phyloP scores from a whole-genome alignment of 2,329 filamentous ascomycete genomes.

The Dryadomyces sulphureus region DNA sequence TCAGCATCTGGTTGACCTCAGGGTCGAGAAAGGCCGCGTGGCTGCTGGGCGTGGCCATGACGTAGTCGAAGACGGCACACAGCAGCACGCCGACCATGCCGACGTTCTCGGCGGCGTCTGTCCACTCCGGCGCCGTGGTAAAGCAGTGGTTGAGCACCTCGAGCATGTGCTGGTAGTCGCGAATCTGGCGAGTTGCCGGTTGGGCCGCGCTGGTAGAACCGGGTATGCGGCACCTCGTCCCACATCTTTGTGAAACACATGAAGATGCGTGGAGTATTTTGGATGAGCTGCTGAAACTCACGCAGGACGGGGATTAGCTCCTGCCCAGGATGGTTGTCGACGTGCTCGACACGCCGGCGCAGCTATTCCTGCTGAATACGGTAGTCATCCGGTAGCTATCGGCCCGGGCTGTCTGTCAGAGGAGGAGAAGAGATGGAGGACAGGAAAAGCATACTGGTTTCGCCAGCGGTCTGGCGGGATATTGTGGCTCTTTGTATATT shows the following conservation, averaged over 20 bases:
- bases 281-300: slow-evolving; percentile 54
- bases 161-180: slow-evolving; percentile 53
- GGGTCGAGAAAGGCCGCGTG: slow-evolving; percentile 40
- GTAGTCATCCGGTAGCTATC: slow-evolving; percentile 51
- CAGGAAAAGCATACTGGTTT: slow-evolving; percentile 23
- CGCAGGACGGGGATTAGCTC: slow-evolving; percentile 42
- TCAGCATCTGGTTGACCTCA: slow-evolving; percentile 37
- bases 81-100: slow-evolving; percentile 41
- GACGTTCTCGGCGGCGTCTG: slow-evolving; percentile 31
- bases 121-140: slow-evolving; percentile 35
- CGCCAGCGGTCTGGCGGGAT: slow-evolving; percentile 33
- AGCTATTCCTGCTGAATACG: slow-evolving; percentile 50
- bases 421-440: neutral
- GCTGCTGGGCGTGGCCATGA: slow-evolving; percentile 38
- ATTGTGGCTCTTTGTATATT: slow-evolving; percentile 33
- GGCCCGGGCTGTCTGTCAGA: slow-evolving; percentile 26
- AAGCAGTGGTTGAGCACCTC: slow-evolving; percentile 47
- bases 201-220: slow-evolving; percentile 45
- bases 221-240: slow-evolving; percentile 45
- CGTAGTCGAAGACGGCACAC: slow-evolving; percentile 37
- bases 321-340: slow-evolving; percentile 31
- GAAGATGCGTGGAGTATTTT: slow-evolving; percentile 46
- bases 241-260: slow-evolving; percentile 58
- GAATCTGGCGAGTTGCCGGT: slow-evolving; percentile 45
- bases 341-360: slow-evolving; percentile 35